Evolutionary conservation across 2,329 filamentous ascomycete genomes (phyloP).

Genomic region (Podosphaera fusca): DNA sequence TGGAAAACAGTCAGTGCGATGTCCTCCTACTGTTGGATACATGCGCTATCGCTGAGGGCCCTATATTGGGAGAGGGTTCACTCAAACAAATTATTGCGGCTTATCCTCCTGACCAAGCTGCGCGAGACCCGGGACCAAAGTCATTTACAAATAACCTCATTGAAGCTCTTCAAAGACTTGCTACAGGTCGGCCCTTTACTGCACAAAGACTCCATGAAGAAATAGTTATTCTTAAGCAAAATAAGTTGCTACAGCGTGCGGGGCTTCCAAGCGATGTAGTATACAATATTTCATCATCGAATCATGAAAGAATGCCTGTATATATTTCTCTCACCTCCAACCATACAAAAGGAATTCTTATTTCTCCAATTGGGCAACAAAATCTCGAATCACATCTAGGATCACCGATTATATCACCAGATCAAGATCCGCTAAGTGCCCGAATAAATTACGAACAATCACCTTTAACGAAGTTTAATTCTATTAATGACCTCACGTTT

Average conservation of each 20-base stretch:
- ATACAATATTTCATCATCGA: slow-evolving; percentile 15
- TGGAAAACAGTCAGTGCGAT: slow-evolving; percentile 39
- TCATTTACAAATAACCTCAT: slow-evolving; percentile 35
- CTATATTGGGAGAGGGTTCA: slow-evolving; percentile 27
- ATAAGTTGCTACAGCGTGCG: slow-evolving; percentile 20
- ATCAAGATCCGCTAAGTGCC: slow-evolving; percentile 9
- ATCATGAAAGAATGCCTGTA: slow-evolving; percentile 21
- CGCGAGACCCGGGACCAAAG: slow-evolving; percentile 22
- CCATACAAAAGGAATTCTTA: slow-evolving; percentile 27
- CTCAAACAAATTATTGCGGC: slow-evolving; percentile 40
- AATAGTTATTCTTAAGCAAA: slow-evolving; percentile 17
- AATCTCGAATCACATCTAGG: slow-evolving; percentile 16
- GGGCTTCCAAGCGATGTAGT: slow-evolving; percentile 23
- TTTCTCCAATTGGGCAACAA: slow-evolving; percentile 19
- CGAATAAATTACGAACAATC: slow-evolving; percentile 8
- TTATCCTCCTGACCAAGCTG: slow-evolving; percentile 27
- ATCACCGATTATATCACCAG: slow-evolving; percentile 12
- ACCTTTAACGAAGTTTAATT: slow-evolving; percentile 11
- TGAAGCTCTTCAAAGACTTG: slow-evolving; percentile 30
- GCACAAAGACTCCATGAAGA: slow-evolving; percentile 34
- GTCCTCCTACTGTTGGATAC: slow-evolving; percentile 38
- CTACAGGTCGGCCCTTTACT: slow-evolving; percentile 29
- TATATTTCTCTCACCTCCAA: slow-evolving; percentile 32
- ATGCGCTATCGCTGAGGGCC: slow-evolving; percentile 30
- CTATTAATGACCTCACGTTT: slow-evolving; percentile 28